Conservation (phyloP, 2,329 filamentous ascomycete genomes). For the Aureobasidium sp. region DNA sequence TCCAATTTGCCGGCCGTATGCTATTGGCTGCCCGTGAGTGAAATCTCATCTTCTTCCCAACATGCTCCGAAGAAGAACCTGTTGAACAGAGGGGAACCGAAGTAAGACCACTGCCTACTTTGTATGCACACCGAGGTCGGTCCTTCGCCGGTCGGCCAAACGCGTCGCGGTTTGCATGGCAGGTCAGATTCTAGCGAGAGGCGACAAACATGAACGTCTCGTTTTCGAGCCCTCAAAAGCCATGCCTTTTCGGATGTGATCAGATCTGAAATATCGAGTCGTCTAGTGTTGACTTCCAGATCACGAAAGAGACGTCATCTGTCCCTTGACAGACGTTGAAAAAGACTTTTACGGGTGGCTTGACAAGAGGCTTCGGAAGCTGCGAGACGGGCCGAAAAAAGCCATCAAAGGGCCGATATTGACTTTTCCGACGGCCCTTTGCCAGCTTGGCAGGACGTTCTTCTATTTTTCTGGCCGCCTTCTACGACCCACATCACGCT, state of each 20-base stretch:
- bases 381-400: conserved; percentile 9
- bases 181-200: neutral
- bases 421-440: neutral
- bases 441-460: neutral
- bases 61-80: conserved; percentile 7
- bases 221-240: neutral
- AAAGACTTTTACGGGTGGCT: conserved; percentile 8
- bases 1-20: neutral
- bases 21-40: neutral
- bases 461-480: conserved; percentile 10
- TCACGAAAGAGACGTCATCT: neutral
- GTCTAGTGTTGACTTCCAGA: neutral
- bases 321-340: neutral
- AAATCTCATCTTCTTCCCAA: neutral
- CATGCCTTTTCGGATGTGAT: neutral
- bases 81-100: conserved; percentile 2
- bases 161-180: neutral
- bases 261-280: neutral
- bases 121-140: conserved; percentile 5
- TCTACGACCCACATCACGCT: conserved; percentile 4
- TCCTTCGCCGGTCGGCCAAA: conserved; percentile 6
- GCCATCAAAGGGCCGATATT: conserved; percentile 10
- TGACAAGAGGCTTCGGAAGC: neutral
- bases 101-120: conserved; percentile 7
- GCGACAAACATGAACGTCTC: neutral